A percentile compares a stretch with the other conserved stretches of the same genome.
These are phyloP conservation scores for Trichoderma orchidacearum DNA, from an alignment of 495 filamentous ascomycete genomes.

Conservation along the genomic window DNA sequence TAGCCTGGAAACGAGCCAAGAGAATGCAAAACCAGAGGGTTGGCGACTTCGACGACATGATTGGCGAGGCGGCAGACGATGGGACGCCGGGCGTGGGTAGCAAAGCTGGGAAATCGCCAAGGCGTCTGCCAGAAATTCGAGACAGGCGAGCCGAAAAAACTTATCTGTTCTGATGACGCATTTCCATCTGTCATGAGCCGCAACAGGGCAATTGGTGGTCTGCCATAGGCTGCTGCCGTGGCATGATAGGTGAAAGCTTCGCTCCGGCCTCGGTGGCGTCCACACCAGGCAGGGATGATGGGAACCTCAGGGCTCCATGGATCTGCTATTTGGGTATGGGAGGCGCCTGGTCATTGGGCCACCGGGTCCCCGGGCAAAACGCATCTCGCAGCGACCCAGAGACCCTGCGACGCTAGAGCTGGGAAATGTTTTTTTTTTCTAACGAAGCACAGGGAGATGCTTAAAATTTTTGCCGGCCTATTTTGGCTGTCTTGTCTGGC, in stretches of 20 bases:
- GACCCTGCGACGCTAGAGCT: not conserved
- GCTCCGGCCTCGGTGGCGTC: too few species aligned
- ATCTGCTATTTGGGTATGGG: not conserved
- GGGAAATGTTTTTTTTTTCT: not conserved
- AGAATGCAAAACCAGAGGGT: too few species aligned
- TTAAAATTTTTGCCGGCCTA: not conserved
- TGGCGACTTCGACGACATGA: too few species aligned
- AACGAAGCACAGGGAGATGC: not conserved
- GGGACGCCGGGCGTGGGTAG: too few species aligned
- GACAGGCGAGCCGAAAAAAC: not conserved
- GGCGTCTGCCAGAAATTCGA: not conserved
- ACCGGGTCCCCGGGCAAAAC: not conserved
- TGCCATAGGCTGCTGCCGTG: not conserved
- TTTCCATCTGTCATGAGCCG: not conserved
- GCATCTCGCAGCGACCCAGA: not conserved
- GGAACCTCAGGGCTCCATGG: too few species aligned
- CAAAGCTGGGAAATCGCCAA: too few species aligned
- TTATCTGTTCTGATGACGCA: slow-evolving; percentile 1
- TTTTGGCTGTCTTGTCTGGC: too few species aligned
- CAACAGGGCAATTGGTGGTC: not conserved
- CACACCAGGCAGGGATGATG: not conserved
- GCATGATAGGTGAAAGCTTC: too few species aligned
- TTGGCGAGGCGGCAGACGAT: too few species aligned
- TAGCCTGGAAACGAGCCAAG: too few species aligned
- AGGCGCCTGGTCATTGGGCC: not conserved